A percentile compares a stretch with the other conserved stretches of the same genome.
Conservation (phyloP, 1,139 yeast species). For the Zygoascus meyerae region DNA sequence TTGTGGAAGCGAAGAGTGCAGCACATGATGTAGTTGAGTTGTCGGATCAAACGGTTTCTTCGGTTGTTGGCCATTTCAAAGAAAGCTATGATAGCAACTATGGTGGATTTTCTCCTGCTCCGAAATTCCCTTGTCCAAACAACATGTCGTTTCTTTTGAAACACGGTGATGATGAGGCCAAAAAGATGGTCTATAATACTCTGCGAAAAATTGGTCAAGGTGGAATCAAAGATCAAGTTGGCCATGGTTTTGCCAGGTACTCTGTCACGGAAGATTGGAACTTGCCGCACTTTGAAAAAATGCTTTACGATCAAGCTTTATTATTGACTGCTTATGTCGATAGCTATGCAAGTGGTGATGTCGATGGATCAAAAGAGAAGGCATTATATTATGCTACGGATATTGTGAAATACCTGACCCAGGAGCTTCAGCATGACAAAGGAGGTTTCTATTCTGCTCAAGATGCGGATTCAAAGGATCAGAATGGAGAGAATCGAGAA, state of each 20-base stretch:
- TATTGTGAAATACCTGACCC: constrained; percentile 27
- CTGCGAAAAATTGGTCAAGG: constrained; percentile 31
- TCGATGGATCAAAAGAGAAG: background rate
- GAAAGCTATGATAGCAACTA: constrained; percentile 26
- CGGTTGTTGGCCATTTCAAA: constrained; percentile 27
- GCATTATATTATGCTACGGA: constrained; percentile 22
- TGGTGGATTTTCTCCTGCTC: constrained; percentile 36
- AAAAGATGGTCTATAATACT: constrained; percentile 21
- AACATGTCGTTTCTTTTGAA: constrained; percentile 30
- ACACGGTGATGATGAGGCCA: constrained; percentile 15
- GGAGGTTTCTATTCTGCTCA: constrained; percentile 34
- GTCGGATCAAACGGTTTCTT: constrained; percentile 18
- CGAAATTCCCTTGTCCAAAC: constrained; percentile 36
- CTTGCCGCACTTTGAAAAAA: constrained; percentile 38
- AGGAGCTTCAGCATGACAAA: constrained; percentile 17
- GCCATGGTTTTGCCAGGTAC: constrained; percentile 36
- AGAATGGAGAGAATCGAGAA: constrained; percentile 26
- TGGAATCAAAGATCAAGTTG: constrained; percentile 38
- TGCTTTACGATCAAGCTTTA: constrained; percentile 36
- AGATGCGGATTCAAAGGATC: constrained; percentile 33
- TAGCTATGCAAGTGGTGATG: constrained; percentile 22
- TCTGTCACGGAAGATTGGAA: constrained; percentile 40
- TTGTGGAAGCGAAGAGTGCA: constrained; percentile 28
- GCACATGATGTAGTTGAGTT: constrained; percentile 18
- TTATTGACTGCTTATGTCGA: constrained; percentile 33